Evolutionary conservation across 106 monocot species (phyloP).

Genomic region (Acorus calamus): DNA sequence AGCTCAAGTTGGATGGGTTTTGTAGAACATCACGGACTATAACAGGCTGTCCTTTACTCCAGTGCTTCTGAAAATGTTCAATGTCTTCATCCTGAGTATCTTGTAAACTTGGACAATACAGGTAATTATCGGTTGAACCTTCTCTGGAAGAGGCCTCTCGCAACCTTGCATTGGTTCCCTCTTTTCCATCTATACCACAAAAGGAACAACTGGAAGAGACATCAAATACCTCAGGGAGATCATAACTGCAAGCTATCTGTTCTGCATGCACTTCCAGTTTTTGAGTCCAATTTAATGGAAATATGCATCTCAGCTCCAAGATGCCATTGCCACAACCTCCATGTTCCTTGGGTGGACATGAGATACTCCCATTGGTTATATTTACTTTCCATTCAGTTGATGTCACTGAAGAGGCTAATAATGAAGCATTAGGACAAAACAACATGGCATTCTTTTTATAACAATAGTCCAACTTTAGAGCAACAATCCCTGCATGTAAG

Average conservation of each 20-base stretch:
- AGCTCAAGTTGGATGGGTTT: constrained; percentile 36
- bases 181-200: too few relatives aligned
- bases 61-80: constrained; percentile 57
- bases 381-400: constrained; percentile 9
- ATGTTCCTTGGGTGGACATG: constrained; percentile 23
- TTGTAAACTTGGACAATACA: constrained; percentile 49
- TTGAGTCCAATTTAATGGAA: constrained; percentile 12
- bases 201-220: too few relatives aligned
- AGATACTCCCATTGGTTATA: constrained; percentile 17
- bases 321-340: constrained; percentile 34
- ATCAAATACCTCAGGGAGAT: too few relatives aligned
- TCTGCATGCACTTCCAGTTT: too few relatives aligned
- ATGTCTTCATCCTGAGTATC: constrained; percentile 20
- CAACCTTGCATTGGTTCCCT: constrained; percentile 5
- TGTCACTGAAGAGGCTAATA: constrained; percentile 7
- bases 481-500: constrained; percentile 1
- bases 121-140: constrained; percentile 41
- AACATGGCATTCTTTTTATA: constrained; percentile 5
- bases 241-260: too few relatives aligned
- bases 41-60: constrained; percentile 58
- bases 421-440: constrained; percentile 1
- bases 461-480: neutral
- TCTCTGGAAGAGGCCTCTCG: constrained; percentile 54
- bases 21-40: constrained; percentile 53
- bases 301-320: constrained; percentile 16